phyloP scores from a whole-genome alignment of 192 early-diverging fungal species.

The Backusella mclennaniae region DNA sequence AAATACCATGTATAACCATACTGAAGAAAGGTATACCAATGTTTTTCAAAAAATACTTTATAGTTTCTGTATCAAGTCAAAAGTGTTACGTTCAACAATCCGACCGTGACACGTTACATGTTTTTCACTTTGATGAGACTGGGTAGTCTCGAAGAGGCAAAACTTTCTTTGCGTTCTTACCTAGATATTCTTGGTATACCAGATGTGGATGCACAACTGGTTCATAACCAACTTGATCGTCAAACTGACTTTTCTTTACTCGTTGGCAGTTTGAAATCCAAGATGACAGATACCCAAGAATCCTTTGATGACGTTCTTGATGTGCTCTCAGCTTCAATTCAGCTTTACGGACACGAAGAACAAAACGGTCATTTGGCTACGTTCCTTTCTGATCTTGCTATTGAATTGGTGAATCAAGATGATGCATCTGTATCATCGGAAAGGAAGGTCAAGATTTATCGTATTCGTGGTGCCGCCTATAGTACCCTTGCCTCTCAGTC shows the following conservation, averaged over 20 bases:
- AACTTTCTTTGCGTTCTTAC: constrained; percentile 63
- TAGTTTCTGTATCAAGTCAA: constrained; percentile 9
- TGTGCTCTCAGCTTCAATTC: background rate
- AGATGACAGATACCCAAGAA: background rate
- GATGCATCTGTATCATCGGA: background rate
- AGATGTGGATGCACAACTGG: background rate
- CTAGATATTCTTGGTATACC: constrained; percentile 45
- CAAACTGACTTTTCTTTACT: background rate
- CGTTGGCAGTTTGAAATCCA: background rate
- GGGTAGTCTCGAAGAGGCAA: constrained; percentile 73
- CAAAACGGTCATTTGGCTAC: constrained; percentile 1
- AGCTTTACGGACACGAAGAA: constrained; percentile 13
- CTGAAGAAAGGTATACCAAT: background rate
- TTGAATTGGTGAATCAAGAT: background rate
- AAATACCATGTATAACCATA: background rate
- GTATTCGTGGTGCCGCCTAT: background rate
- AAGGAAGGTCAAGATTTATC: background rate
- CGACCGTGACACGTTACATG: constrained; percentile 60
- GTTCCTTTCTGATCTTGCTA: background rate
- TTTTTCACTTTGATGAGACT: constrained; percentile 52
- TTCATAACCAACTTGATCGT: background rate
- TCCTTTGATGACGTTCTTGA: background rate
- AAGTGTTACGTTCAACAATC: constrained; percentile 67
- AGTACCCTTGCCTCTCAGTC: constrained; percentile 1
- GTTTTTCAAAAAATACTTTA: background rate